phyloP scores from a whole-genome alignment of 2,329 filamentous ascomycete genomes.

The Neopestalotiopsis rosae region DNA sequence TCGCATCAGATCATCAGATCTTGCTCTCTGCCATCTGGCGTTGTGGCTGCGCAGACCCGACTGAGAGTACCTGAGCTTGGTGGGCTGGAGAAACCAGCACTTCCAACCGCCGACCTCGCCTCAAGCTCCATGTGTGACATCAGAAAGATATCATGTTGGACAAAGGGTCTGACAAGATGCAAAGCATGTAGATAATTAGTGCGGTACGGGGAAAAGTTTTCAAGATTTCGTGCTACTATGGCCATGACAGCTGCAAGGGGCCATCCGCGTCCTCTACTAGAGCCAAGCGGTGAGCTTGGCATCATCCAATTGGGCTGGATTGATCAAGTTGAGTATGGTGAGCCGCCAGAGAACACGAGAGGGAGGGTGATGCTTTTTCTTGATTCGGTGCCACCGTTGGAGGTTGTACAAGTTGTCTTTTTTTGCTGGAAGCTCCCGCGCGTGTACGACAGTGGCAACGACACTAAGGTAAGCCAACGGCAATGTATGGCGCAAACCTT shows the following conservation, averaged over 20 bases:
- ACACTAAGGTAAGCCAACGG: not conserved
- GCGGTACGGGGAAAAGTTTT: not conserved
- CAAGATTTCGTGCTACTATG: not conserved
- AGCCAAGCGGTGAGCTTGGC: conserved; percentile 14
- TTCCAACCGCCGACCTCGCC: not conserved
- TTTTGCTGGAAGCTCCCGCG: not conserved
- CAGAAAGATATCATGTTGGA: not conserved
- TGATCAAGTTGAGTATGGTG: not conserved
- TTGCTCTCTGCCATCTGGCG: not conserved
- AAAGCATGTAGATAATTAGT: not conserved
- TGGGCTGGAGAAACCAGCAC: not conserved
- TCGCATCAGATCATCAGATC: not conserved
- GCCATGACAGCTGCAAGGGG: conserved; percentile 14
- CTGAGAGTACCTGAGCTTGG: not conserved
- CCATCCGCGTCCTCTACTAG: not conserved
- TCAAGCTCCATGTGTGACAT: not conserved
- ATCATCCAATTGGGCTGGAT: not conserved
- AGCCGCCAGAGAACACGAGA: not conserved
- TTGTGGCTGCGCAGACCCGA: not conserved
- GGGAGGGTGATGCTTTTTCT: not conserved
- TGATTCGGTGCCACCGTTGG: not conserved
- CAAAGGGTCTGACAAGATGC: not conserved
- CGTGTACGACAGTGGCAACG: not conserved
- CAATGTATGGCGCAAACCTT: not conserved
- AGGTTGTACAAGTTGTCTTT: not conserved